Conservation (phyloP, 2,329 filamentous ascomycete genomes). For the Exophiala aquamarina region DNA sequence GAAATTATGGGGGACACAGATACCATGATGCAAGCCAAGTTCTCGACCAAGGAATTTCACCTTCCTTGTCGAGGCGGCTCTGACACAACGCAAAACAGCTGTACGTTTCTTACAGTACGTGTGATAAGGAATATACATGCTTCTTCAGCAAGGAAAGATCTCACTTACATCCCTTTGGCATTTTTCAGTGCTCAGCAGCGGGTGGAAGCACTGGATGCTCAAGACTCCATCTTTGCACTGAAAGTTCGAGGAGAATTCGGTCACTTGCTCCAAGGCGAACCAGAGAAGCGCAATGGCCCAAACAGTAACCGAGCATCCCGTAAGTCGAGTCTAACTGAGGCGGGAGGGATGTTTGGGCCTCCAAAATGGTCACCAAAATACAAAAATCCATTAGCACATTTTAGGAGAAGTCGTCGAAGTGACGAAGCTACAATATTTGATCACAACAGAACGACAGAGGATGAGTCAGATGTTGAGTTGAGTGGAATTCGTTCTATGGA, state of each 20-base stretch:
- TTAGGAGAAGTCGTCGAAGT: constrained; percentile 8
- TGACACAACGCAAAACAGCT: constrained; percentile 41
- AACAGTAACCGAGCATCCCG: constrained; percentile 1
- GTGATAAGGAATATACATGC: constrained; percentile 63
- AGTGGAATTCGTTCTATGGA: constrained; percentile 1
- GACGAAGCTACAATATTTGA: constrained; percentile 16
- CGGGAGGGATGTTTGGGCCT: neutral
- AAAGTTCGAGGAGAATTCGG: constrained; percentile 63
- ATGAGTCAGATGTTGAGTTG: constrained; percentile 12
- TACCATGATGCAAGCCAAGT: constrained; percentile 40
- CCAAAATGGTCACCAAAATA: constrained; percentile 7
- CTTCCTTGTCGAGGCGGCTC: constrained; percentile 34
- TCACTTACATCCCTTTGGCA: constrained; percentile 61
- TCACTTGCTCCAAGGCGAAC: constrained; percentile 26
- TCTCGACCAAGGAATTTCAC: constrained; percentile 38
- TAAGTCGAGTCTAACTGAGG: constrained; percentile 8
- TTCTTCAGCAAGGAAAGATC: constrained; percentile 50
- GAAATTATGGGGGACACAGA: constrained; percentile 42
- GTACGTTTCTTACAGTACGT: constrained; percentile 54
- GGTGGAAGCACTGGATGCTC: constrained; percentile 54
- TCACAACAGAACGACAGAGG: constrained; percentile 7
- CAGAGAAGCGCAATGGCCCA: neutral
- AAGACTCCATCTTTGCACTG: constrained; percentile 61
- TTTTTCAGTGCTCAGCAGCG: constrained; percentile 69
- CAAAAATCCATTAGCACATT: constrained; percentile 7